A percentile compares a stretch with the other conserved stretches of the same genome.
These are phyloP conservation scores for Rhizophagus sp. DNA, from an alignment of 192 early-diverging fungal species.

Conservation along the genomic window DNA sequence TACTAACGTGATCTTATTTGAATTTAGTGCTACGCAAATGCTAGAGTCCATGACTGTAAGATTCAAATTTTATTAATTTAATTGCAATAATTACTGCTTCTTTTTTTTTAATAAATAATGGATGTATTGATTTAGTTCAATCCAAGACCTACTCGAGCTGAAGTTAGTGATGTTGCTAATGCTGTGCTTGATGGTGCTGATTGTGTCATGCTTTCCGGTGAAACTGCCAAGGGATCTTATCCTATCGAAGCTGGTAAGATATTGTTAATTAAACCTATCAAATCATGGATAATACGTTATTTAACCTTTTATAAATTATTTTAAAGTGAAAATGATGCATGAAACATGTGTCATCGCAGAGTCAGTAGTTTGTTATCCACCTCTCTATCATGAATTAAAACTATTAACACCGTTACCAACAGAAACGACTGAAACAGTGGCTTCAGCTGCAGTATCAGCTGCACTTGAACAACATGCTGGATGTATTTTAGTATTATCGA, in stretches of 20 bases:
- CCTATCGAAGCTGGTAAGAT: slow-evolving; percentile 69
- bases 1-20: background rate
- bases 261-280: background rate
- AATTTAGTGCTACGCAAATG: slow-evolving; percentile 92
- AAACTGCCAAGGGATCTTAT: slow-evolving; percentile 95
- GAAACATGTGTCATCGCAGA: slow-evolving; percentile 92
- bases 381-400: slow-evolving; percentile 88
- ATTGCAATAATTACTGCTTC: background rate
- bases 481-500: slow-evolving; percentile 88
- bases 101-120: slow-evolving; percentile 11
- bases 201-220: slow-evolving; percentile 98
- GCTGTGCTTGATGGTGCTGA: slow-evolving; percentile 97
- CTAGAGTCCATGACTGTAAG: slow-evolving; percentile 88
- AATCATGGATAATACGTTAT: background rate
- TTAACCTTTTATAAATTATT: background rate
- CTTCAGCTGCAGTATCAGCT: slow-evolving; percentile 84
- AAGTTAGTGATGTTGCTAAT: slow-evolving; percentile 98
- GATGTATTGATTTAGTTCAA: slow-evolving; percentile 58
- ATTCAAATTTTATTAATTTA: too few species aligned
- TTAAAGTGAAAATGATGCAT: slow-evolving; percentile 86
- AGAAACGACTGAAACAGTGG: slow-evolving; percentile 88
- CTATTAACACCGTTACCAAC: slow-evolving; percentile 74
- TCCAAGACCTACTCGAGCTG: slow-evolving; percentile 98
- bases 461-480: slow-evolving; percentile 83
- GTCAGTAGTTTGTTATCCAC: slow-evolving; percentile 91